These are phyloP conservation scores for Myriosclerotinia duriaeana DNA, from an alignment of 2,329 filamentous ascomycete species.

Conservation along the genomic window DNA sequence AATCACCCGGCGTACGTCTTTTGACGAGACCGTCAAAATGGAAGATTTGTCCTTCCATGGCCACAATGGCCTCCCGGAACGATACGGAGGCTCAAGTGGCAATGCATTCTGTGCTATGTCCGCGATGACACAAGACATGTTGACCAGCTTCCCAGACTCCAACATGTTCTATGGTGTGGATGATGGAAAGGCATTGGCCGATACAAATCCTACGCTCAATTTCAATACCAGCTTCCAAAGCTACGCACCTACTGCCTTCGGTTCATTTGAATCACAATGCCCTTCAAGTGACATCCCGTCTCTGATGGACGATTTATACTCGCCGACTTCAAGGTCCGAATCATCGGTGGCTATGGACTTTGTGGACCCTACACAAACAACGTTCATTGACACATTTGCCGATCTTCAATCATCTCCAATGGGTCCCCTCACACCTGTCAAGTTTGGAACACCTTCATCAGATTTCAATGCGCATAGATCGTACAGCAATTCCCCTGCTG, in stretches of 20 bases:
- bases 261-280: slow-evolving; percentile 22
- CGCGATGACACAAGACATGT: slow-evolving; percentile 27
- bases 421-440: slow-evolving; percentile 20
- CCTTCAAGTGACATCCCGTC: slow-evolving; percentile 27
- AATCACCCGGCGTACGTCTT: slow-evolving; percentile 11
- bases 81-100: slow-evolving; percentile 14
- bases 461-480: slow-evolving; percentile 7
- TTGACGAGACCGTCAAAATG: slow-evolving; percentile 17
- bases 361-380: slow-evolving; percentile 36
- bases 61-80: slow-evolving; percentile 20
- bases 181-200: slow-evolving; percentile 18
- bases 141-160: slow-evolving; percentile 23
- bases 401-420: slow-evolving; percentile 24
- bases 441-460: slow-evolving; percentile 18
- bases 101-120: slow-evolving; percentile 26
- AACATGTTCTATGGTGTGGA: slow-evolving; percentile 25
- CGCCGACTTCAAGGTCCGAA: slow-evolving; percentile 28
- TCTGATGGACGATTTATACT: slow-evolving; percentile 30
- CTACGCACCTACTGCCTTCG: slow-evolving; percentile 16
- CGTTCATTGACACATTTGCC: slow-evolving; percentile 30
- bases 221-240: slow-evolving; percentile 21
- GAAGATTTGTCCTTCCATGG: slow-evolving; percentile 28
- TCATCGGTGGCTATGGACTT: slow-evolving; percentile 30
- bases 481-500: slow-evolving; percentile 10
- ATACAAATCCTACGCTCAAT: slow-evolving; percentile 23